Evolutionary conservation across 1,139 yeast genomes (phyloP).

Genomic region (Scheffersomyces quercinus): DNA sequence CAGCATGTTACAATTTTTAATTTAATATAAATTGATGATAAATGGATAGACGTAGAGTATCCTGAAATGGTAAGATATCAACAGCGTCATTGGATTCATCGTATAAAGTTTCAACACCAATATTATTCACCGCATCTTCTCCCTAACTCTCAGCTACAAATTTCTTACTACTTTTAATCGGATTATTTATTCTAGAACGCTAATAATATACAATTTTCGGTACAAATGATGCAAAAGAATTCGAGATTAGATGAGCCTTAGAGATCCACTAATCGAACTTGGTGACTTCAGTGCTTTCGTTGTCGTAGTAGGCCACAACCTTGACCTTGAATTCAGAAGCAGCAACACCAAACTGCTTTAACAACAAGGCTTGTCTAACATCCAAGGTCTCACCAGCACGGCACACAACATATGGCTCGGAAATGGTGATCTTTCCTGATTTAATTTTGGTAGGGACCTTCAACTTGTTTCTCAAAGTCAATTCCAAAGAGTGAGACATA

Average conservation of each 20-base stretch:
- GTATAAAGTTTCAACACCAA: too few species aligned
- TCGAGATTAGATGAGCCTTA: neutral
- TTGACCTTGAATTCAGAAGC: slow-evolving; percentile 86
- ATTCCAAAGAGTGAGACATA: slow-evolving; percentile 93
- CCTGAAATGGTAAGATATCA: too few species aligned
- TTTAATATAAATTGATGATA: too few species aligned
- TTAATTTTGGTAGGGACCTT: slow-evolving; percentile 91
- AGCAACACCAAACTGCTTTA: slow-evolving; percentile 95
- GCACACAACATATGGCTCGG: slow-evolving; percentile 79
- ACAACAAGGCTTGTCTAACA: slow-evolving; percentile 86
- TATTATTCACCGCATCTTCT: too few species aligned
- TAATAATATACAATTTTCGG: neutral
- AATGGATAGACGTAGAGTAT: too few species aligned
- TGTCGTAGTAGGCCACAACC: slow-evolving; percentile 73
- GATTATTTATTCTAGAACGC: neutral
- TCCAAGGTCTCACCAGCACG: slow-evolving; percentile 76
- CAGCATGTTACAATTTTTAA: too few species aligned
- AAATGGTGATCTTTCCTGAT: slow-evolving; percentile 80
- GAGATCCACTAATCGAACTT: slow-evolving; percentile 15
- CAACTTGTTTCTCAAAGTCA: slow-evolving; percentile 81
- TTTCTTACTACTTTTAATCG: too few species aligned
- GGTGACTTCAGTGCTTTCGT: slow-evolving; percentile 42
- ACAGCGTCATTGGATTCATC: too few species aligned
- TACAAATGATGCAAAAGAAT: neutral
- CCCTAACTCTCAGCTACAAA: too few species aligned